Percentiles rank a stretch among this genome's conserved stretches.
Evolutionary conservation across 169 alveolate species (phyloP).

Genomic region (Cryptosporidium xiaoi): DNA sequence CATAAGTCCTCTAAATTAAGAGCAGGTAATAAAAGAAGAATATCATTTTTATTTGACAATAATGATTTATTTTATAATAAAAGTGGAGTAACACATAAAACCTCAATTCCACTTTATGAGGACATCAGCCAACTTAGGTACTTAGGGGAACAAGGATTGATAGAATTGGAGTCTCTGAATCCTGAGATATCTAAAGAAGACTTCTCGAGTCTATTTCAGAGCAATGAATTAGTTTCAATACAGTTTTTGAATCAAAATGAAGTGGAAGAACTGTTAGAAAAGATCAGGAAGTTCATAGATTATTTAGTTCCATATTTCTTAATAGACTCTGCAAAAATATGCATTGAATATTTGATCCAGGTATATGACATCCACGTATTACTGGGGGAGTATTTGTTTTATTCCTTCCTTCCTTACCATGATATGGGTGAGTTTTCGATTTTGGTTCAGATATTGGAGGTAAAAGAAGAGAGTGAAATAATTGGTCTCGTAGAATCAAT

Average conservation of each 20-base stretch:
- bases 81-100: slow-evolving; percentile 25
- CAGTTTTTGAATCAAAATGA: slow-evolving; percentile 46
- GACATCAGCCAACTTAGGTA: slow-evolving; percentile 16
- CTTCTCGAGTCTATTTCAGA: slow-evolving; percentile 10
- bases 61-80: slow-evolving; percentile 17
- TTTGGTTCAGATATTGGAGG: slow-evolving; percentile 34
- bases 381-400: slow-evolving; percentile 59
- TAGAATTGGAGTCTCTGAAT: slow-evolving; percentile 35
- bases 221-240: slow-evolving; percentile 12
- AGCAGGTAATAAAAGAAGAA: slow-evolving; percentile 5
- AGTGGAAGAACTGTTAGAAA: slow-evolving; percentile 6
- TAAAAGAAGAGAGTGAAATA: slow-evolving; percentile 26
- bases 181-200: slow-evolving; percentile 30
- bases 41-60: slow-evolving; percentile 58
- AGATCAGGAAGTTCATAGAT: slow-evolving; percentile 19
- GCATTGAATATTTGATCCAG: slow-evolving; percentile 65
- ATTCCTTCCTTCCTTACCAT: slow-evolving; percentile 63
- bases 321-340: slow-evolving; percentile 29
- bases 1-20: slow-evolving; percentile 11
- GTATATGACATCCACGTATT: slow-evolving; percentile 60
- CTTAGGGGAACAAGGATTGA: slow-evolving; percentile 32
- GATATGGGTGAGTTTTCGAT: slow-evolving; percentile 43
- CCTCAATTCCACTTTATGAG: slow-evolving; percentile 37
- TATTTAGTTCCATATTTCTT: slow-evolving; percentile 46
- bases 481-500: slow-evolving; percentile 45